Evolutionary conservation across 2,329 filamentous ascomycete species (phyloP), one percentile per base, ranked within the genome.

Genomic region (Colletotrichum lindemuthianum): DNA sequence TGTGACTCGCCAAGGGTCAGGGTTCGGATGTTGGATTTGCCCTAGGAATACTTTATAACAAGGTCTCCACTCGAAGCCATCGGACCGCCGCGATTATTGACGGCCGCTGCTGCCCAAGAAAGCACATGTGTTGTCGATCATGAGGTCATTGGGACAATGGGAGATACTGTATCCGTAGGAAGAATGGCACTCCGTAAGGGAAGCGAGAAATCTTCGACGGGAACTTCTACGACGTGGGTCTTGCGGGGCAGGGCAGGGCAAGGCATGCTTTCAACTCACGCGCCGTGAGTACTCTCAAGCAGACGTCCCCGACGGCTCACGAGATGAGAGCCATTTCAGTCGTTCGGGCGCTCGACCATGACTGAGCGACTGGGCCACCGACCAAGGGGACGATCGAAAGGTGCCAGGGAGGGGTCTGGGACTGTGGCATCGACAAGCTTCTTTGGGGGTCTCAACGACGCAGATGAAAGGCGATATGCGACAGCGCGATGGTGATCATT

Each of bases 51-150:
- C 57, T 24, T 51, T 44, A 34, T 41, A 24, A 24, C 24, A 56
- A 61, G 44, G 60, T 57, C 45, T 44, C 58, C 61, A 61, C 45
- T 24, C 49, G 50, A 40, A 56, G 57, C 56, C 43, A 39, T 57
- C 33, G 47, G 61, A 51, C 52, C 56, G 58, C 58, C 61, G 52
- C 61, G 45, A 51, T 59, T 67, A 67, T 67, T 65, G 65, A 49
- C 65, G 65, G 65, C 52, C 40, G 34, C 40, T n/a, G 16, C 44
- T 64, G 50, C 65, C 65, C 39, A 57, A 56, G 37, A 49, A 11
- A 56, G 65, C 4, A 40, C 34, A 16, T 51, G 50, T 39, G 16
- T 12, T 44, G 65, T 45, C 60, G 60, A 67, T 67, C 60, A 67
- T 67, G 65, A 67, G 60, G 60, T 67, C 65, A 67, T 67, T 52